These are phyloP conservation scores for Tympanopsis confertula DNA, from an alignment of 2,329 filamentous ascomycete genomes.

Conservation along the genomic window DNA sequence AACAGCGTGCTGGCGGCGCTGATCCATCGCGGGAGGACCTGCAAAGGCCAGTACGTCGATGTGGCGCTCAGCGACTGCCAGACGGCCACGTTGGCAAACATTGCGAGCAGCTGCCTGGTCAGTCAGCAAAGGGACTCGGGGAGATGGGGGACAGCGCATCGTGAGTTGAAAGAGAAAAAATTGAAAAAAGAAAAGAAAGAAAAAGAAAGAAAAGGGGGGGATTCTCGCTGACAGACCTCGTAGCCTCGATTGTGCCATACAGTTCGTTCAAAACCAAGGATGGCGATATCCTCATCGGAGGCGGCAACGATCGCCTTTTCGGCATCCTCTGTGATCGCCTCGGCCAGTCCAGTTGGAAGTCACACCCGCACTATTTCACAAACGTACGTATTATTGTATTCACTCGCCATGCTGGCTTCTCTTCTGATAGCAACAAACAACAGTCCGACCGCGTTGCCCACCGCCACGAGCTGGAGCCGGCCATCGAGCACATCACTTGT, in stretches of 20 bases:
- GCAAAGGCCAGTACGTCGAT: conserved; percentile 56
- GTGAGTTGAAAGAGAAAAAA: conserved; percentile 20
- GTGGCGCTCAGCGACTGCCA: conserved; percentile 57
- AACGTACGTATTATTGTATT: neutral
- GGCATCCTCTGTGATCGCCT: conserved; percentile 16
- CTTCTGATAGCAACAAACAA: neutral
- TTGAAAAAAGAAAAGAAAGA: neutral
- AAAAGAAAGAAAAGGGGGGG: neutral
- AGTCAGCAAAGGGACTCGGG: conserved; percentile 52
- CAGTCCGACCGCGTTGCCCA: neutral
- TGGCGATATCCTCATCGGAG: conserved; percentile 21
- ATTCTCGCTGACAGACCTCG: neutral
- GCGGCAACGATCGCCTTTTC: conserved; percentile 24
- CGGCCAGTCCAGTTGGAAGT: conserved; percentile 5
- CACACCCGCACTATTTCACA: neutral
- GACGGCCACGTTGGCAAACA: conserved; percentile 56
- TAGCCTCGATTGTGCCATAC: conserved; percentile 58
- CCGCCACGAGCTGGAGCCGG: conserved; percentile 35
- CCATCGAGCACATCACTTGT: conserved; percentile 45
- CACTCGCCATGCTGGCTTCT: neutral
- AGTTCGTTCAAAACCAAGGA: conserved; percentile 36
- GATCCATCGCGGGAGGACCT: conserved; percentile 39
- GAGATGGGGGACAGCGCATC: conserved; percentile 59
- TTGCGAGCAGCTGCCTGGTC: conserved; percentile 53
- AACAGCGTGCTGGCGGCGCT: conserved; percentile 59